Evolutionary conservation across 2,329 filamentous ascomycete genomes (phyloP).

Genomic region (Fusarium sp.): DNA sequence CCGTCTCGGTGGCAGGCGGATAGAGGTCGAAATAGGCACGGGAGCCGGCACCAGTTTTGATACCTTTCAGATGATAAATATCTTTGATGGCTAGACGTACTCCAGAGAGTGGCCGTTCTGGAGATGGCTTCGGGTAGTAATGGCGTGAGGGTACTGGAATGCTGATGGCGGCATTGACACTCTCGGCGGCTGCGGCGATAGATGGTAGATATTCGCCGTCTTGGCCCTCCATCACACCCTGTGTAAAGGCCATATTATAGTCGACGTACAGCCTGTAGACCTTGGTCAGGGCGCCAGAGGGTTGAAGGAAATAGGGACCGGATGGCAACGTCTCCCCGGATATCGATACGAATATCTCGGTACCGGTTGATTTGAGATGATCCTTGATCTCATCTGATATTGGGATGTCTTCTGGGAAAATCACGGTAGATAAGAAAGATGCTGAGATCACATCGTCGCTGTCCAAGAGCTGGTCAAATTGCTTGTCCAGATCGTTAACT

Average conservation of each 20-base stretch:
- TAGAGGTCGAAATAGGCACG: slow-evolving; percentile 16
- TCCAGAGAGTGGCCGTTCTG: neutral
- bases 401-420: neutral
- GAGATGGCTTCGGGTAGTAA: neutral
- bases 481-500: neutral
- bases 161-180: neutral
- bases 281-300: neutral
- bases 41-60: slow-evolving; percentile 16
- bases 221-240: neutral
- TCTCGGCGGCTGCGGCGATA: neutral
- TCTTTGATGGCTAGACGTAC: slow-evolving; percentile 25
- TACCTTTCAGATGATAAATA: slow-evolving; percentile 16
- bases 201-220: neutral
- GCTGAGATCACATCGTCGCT: slow-evolving; percentile 1
- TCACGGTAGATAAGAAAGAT: neutral
- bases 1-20: neutral
- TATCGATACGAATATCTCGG: neutral
- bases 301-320: neutral
- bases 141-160: slow-evolving; percentile 2
- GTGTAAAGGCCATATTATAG: slow-evolving; percentile 4
- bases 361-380: neutral
- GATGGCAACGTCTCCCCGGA: neutral
- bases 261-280: slow-evolving; percentile 4
- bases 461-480: neutral
- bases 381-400: neutral